These are phyloP conservation scores for Curvularia spicifera DNA, from an alignment of 2,329 filamentous ascomycete genomes.

Conservation along the genomic window DNA sequence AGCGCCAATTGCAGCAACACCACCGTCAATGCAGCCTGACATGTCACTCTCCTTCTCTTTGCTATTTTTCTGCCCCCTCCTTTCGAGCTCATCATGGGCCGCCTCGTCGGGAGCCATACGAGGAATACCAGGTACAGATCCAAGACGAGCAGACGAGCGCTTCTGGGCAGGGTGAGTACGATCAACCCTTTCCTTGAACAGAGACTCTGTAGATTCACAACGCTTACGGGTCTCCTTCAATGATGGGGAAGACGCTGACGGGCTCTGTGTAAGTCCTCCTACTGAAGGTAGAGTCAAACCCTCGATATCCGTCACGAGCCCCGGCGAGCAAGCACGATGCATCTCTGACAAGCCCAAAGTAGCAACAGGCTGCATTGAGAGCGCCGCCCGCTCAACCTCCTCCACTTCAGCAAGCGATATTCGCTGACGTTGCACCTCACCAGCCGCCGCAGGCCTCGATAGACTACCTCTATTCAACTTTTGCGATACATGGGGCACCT, in stretches of 20 bases:
- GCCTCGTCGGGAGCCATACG: slow-evolving; percentile 44
- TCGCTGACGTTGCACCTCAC: slow-evolving; percentile 54
- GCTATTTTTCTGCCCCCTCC: slow-evolving; percentile 31
- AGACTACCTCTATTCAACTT: slow-evolving; percentile 42
- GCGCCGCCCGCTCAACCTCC: slow-evolving; percentile 34
- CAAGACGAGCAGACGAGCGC: slow-evolving; percentile 45
- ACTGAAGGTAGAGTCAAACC: slow-evolving; percentile 56
- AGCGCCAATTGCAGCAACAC: slow-evolving; percentile 11
- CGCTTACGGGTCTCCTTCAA: slow-evolving; percentile 49
- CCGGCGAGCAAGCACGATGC: slow-evolving; percentile 49
- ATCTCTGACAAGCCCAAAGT: slow-evolving; percentile 21
- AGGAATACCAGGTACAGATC: slow-evolving; percentile 43
- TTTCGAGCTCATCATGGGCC: slow-evolving; percentile 42
- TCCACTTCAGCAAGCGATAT: slow-evolving; percentile 55
- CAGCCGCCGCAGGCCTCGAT: slow-evolving; percentile 44
- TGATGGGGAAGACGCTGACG: slow-evolving; percentile 55
- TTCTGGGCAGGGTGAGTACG: slow-evolving; percentile 40
- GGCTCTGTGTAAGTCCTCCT: slow-evolving; percentile 52
- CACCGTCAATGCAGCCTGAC: slow-evolving; percentile 14
- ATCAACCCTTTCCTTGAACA: slow-evolving; percentile 44
- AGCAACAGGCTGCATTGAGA: slow-evolving; percentile 17
- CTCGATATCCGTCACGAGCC: slow-evolving; percentile 54
- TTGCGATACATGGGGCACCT: slow-evolving; percentile 31
- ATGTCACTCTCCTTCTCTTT: slow-evolving; percentile 14
- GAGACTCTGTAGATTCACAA: slow-evolving; percentile 46